Base-by-base conservation (phyloP, 345 rosid species). In the Euclidium syriacum region DNA sequence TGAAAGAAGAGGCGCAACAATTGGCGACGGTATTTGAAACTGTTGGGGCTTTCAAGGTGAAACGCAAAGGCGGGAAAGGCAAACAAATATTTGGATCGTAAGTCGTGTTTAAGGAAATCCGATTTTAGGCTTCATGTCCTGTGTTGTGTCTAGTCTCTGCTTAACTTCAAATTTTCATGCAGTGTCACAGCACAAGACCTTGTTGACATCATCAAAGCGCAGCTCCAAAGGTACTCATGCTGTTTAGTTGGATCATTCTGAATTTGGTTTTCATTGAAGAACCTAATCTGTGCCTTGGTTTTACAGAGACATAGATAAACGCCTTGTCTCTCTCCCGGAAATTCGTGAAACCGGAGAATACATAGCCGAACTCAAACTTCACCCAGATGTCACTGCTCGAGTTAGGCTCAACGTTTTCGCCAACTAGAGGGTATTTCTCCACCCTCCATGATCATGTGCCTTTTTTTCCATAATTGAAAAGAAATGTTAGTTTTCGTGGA, bases 151-250 rank as follows among this genome's bases (percentile, higher is more conserved):
- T 69, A 54, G 70, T 34, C 24, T 58, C 3, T 7, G 42, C 58
- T 64, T 20, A 78, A 70, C 16, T 65, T 38, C 7, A 2, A 7
- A 35, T 27, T 19, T 58, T 71, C 62, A 58, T 35, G 72, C 85
- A 92, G 96, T 53, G 98, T 92, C 61, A 92, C 98, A 43, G 74
- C 96, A 65, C 96, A 92, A 75, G 96, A 92, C 80, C 79, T 92
- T 11, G 94, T 83, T 23, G 95, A 92, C 74, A 83, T 92, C 52
- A 87, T 92, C 76, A 92, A 89, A 76, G 83, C 96, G 1, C 98
- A 92, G 80, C 84, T 92, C 46, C 91, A 85, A 43, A 85, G 95
- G 96, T 92, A 88, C 7, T 23, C n/a, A 15, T 16, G 24, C n/a
- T 0, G n/a, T 15, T 46, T 60, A 2, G 7, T 46, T 46, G 24